Conservation (phyloP, 495 filamentous ascomycete species). For the Thermochaetoides thermophila region DNA sequence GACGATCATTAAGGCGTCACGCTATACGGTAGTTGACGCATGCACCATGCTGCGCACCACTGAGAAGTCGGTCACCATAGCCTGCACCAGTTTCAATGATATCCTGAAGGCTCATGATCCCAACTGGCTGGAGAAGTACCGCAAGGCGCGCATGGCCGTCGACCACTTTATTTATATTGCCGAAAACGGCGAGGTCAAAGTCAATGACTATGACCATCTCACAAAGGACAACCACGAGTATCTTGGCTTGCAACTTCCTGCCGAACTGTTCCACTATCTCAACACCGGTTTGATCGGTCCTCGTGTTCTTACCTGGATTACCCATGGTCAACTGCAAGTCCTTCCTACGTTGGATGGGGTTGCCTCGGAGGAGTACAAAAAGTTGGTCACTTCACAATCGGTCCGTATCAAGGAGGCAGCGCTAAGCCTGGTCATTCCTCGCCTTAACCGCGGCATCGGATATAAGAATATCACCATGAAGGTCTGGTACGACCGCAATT, state of each 20-base stretch:
- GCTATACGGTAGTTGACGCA: conserved; percentile 50
- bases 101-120: conserved; percentile 52
- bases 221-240: conserved; percentile 78
- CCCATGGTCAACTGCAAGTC: conserved; percentile 59
- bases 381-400: conserved; percentile 57
- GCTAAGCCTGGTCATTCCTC: conserved; percentile 57
- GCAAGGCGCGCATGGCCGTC: conserved; percentile 65
- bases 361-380: conserved; percentile 63
- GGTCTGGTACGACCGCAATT: conserved; percentile 73
- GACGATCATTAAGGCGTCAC: conserved; percentile 28
- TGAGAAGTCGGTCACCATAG: conserved; percentile 43
- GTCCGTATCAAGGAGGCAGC: conserved; percentile 58
- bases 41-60: conserved; percentile 54
- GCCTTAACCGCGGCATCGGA: conserved; percentile 66
- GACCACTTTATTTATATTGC: conserved; percentile 77
- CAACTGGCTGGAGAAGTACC: conserved; percentile 71
- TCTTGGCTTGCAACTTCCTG: conserved; percentile 73
- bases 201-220: conserved; percentile 49
- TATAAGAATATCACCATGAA: conserved; percentile 58
- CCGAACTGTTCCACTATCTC: conserved; percentile 86
- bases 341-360: conserved; percentile 69
- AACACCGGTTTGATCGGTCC: conserved; percentile 67
- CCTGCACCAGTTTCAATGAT: conserved; percentile 57
- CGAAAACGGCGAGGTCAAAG: conserved; percentile 56
- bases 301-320: conserved; percentile 66